Base-by-base conservation (phyloP, 257 asterid species). In the Fraxinus excelsior region DNA sequence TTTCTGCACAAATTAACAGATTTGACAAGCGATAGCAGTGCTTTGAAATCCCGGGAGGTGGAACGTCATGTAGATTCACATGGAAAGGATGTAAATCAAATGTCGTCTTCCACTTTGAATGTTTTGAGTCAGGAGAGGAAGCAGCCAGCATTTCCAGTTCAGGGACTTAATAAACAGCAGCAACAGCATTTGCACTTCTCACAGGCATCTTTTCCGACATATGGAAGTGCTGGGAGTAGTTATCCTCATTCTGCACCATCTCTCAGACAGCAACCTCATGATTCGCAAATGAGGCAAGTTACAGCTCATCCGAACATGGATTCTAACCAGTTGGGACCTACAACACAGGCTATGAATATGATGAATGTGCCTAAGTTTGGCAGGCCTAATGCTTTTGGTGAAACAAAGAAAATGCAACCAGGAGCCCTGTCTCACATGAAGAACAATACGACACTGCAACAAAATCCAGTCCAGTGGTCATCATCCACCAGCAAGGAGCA, bases 161-260 rank as follows among this genome's bases (percentile, higher is more conserved):
- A 87, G 82, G 96, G 91, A 76, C 81, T 86, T 76, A 91, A 86
- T 78, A 94, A 91, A 84, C 96, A 84, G 86, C 97, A 87, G 69
- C 82, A 77, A 51, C 85, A 83, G 72, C 96, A 89, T 74, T 74
- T 86, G 82, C 96, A 86, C 78, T 87, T 89, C 86, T 58, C 92
- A 37, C 97, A 87, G 82, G 56, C 88, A 53, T 83, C 97, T 38
- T 87, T 86, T 80, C 80, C 96, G 26, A 29, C 92, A 18, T 86
- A 80, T 76, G 96, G 90, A 40, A 80, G 80, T 85, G 46, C 87
- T 71, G 93, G 89, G 67, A 87, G 84, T 73, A 86, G 85, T 78
- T 90, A 86, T 80, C 78, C 88, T 3, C 85, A 87, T 82, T 49
- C 97, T 67, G 80, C 95, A 21, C 32, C 90, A 69, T 49, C 98